Base-by-base conservation (phyloP, 2,329 filamentous ascomycete genomes). In the Xylariales sp. region DNA sequence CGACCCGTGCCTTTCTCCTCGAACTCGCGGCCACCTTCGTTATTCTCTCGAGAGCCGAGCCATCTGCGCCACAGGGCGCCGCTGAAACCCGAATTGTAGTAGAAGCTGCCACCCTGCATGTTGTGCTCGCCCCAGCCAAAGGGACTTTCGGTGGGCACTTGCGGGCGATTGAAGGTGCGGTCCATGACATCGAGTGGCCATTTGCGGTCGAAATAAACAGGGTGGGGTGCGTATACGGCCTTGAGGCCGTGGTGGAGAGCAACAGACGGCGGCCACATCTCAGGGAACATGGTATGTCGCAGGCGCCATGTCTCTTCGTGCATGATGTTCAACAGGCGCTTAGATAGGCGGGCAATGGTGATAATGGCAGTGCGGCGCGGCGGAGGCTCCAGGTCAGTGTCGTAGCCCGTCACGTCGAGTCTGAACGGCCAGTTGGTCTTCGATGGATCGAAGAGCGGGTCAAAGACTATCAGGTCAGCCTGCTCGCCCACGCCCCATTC, bases 61-160 rank as follows among this genome's bases (percentile, higher is more conserved):
- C 81, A 85, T 35, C 79, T 63, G 33, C 75, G 65, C 67, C 80
- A 85, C 40, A 86, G 52, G 21, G 73, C 74, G 14, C 72, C 63
- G 6, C 79, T 74, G 50, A 84, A 84, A 1, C 69, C 68, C 0
- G 74, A 71, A 28, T 78, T 76, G 55, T 82, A 85, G 55, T 83
- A 85, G 76, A 80, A 86, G 29, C 72, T 81, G 43, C 73, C 76
- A 5, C 80, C 79, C 39, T 67, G 65, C 60, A 84, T 83, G 52
- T 85, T 84, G 54, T 80, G 77, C 52, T 85, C 81, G 15, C 78
- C 67, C 48, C 80, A 76, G 28, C 70, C 74, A 48, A 76, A 78
- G 6, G 78, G 62, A 11, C 68, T 72, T 5, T 74, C 73, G 16
- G 66, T 59, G 2, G 75, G 64, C 17, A 70, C 61, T 7, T 62